Evolutionary conservation across 2,329 filamentous ascomycete species (phyloP).

Genomic region (Capronia americana): DNA sequence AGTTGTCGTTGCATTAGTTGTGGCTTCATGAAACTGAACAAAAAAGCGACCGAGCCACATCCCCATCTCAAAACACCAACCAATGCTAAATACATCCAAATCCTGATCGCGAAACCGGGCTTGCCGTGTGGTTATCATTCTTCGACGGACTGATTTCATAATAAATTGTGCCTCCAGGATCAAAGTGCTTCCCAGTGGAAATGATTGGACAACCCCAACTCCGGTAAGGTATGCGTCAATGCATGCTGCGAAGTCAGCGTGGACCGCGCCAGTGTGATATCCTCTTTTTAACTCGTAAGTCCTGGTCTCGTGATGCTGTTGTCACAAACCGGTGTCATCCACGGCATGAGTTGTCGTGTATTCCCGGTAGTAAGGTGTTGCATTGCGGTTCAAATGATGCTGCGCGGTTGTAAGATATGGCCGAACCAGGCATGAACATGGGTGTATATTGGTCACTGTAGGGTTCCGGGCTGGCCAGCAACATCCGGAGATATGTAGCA

Average conservation of each 20-base stretch:
- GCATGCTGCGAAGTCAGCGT: conserved; percentile 8
- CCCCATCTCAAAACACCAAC: conserved; percentile 21
- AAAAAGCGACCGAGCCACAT: not conserved
- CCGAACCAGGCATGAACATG: conserved; percentile 7
- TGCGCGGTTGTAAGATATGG: conserved; percentile 6
- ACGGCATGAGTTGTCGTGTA: conserved; percentile 14
- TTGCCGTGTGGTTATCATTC: conserved; percentile 40
- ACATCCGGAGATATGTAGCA: conserved; percentile 17
- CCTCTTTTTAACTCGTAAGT: conserved; percentile 27
- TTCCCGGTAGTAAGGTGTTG: conserved; percentile 9
- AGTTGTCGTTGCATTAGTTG: conserved; percentile 32
- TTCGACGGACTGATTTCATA: conserved; percentile 25
- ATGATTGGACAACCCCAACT: conserved; percentile 36
- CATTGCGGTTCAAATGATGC: conserved; percentile 12
- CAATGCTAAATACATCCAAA: conserved; percentile 34
- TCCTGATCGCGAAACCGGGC: conserved; percentile 43
- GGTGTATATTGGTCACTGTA: not conserved
- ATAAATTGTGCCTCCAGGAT: conserved; percentile 13
- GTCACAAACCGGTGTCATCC: conserved; percentile 24
- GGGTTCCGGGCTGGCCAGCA: conserved; percentile 12
- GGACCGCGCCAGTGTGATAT: conserved; percentile 17
- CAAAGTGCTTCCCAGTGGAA: conserved; percentile 37
- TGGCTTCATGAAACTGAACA: conserved; percentile 21
- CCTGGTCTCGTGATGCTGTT: conserved; percentile 30
- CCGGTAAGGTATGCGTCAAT: conserved; percentile 21